Conservation (phyloP, 2,329 filamentous ascomycete species). For the Aspergillus phoenicis region DNA sequence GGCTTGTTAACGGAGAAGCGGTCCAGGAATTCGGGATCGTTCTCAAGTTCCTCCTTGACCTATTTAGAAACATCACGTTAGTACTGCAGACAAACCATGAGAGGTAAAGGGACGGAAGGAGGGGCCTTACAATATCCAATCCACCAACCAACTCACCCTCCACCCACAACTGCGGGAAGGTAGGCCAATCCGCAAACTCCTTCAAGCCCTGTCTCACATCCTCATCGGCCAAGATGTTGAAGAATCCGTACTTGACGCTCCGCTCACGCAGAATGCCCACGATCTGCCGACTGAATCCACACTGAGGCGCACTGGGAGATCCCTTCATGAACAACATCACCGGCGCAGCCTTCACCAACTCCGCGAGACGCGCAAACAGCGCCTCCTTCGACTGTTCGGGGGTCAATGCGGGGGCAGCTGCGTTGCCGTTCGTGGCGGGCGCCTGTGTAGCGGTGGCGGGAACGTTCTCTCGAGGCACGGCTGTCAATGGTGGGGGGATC, state of each 20-base stretch:
- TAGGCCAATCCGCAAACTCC: slow-evolving; percentile 98
- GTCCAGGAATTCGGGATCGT: slow-evolving; percentile 78
- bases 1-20: slow-evolving; percentile 61
- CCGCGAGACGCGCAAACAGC: slow-evolving; percentile 74
- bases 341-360: slow-evolving; percentile 90
- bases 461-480: slow-evolving; percentile 41
- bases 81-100: slow-evolving; percentile 3
- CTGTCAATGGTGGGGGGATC: slow-evolving; percentile 45
- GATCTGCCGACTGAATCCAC: slow-evolving; percentile 88
- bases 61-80: slow-evolving; percentile 41
- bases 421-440: slow-evolving; percentile 26
- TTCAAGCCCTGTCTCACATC: slow-evolving; percentile 96
- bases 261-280: slow-evolving; percentile 85
- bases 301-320: slow-evolving; percentile 83
- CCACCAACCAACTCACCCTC: slow-evolving; percentile 89
- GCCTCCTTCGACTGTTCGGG: slow-evolving; percentile 75
- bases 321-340: slow-evolving; percentile 99
- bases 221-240: slow-evolving; percentile 97
- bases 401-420: slow-evolving; percentile 28
- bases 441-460: slow-evolving; percentile 35
- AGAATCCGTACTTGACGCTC: slow-evolving; percentile 95
- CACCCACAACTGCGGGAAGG: slow-evolving; percentile 93
- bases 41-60: slow-evolving; percentile 92
- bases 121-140: slow-evolving; percentile 81
- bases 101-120: background rate